Base-by-base conservation (phyloP, 2,329 filamentous ascomycete species). In the Nemania diffusa region DNA sequence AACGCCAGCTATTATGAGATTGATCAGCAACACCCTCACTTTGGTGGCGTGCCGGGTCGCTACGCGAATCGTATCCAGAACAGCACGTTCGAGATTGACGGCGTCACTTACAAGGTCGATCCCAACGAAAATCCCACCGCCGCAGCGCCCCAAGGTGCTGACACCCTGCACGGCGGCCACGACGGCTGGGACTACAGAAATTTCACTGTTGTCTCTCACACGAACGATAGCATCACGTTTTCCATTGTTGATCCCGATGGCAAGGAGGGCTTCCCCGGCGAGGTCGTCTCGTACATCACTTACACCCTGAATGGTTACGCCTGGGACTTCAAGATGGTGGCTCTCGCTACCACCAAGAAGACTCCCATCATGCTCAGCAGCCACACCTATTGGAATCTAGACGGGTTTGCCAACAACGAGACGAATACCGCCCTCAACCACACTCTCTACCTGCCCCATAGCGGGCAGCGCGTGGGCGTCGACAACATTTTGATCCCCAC, bases 21-120 rank as follows among this genome's bases (percentile, higher is more conserved):
- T 56, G 90, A 92, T 78, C 79, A 79, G 66, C 82, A 85, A 68
- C 91, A 94, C 78, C 88, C 87, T 57, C 91, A 93, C 82, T 89
- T 91, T 71, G 92, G 91, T 65, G 83, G 88, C 73, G 88, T 94
- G 0, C 91, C 91, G 0, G 91, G 91, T 53, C 89, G 92, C 62
- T 94, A 94, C 77, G 92, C 92, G 65, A 94, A 94, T 79, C 89
- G 92, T 71, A 94, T 94, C 83, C 89, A 88, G 83, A 93, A 94
- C 82, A 90, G 87, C 78, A 90, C 86, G 5, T 93, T 93, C 74
- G 84, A 81, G 66, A 87, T 93, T 64, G 90, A 92, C 71, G 90
- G 89, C 59, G 79, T 81, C 61, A 81, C 78, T 3, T 92, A 87
- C 78, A 79, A 90, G 67, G 80, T 91, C 62, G 73, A 81, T 42